Conservation (phyloP, 2,329 filamentous ascomycete species). For the Colletotrichum sp. region DNA sequence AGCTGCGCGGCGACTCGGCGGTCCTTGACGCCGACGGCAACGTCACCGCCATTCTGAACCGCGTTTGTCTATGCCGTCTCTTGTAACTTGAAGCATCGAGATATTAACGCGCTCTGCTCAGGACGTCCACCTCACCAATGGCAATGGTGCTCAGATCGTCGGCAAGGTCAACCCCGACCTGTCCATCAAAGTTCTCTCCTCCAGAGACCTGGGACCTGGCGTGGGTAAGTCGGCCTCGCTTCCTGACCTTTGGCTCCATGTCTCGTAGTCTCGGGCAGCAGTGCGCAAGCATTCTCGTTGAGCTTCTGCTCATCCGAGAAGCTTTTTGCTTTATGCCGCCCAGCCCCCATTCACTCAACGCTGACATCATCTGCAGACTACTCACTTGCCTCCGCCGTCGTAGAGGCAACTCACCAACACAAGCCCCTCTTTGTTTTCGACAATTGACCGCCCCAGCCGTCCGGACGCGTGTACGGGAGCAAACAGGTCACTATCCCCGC, state of each 20-base stretch:
- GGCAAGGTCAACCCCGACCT: conserved; percentile 81
- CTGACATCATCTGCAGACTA: conserved; percentile 64
- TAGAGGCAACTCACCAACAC: conserved; percentile 83
- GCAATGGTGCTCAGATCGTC: conserved; percentile 77
- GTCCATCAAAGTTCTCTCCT: conserved; percentile 71
- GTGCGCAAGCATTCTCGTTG: neutral
- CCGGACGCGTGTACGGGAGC: conserved; percentile 20
- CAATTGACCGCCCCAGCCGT: conserved; percentile 35
- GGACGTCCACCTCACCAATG: conserved; percentile 73
- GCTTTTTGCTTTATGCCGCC: neutral
- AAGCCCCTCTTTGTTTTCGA: conserved; percentile 79
- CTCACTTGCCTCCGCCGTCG: conserved; percentile 75
- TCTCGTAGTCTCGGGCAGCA: neutral
- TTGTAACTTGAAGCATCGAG: neutral
- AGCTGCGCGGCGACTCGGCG: conserved; percentile 81
- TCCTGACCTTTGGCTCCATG: neutral
- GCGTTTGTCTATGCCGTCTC: conserved; percentile 55
- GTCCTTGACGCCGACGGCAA: conserved; percentile 81
- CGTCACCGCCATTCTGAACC: conserved; percentile 76
- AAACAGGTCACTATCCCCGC: conserved; percentile 30
- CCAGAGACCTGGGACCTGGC: conserved; percentile 70
- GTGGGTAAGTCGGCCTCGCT: conserved; percentile 63
- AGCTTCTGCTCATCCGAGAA: neutral
- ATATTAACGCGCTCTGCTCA: conserved; percentile 33
- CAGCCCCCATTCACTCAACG: neutral